A percentile compares a stretch with the other conserved stretches of the same genome.
These are phyloP conservation scores for Myriosclerotinia curreyana DNA, from an alignment of 2,329 filamentous ascomycete species.

Conservation along the genomic window DNA sequence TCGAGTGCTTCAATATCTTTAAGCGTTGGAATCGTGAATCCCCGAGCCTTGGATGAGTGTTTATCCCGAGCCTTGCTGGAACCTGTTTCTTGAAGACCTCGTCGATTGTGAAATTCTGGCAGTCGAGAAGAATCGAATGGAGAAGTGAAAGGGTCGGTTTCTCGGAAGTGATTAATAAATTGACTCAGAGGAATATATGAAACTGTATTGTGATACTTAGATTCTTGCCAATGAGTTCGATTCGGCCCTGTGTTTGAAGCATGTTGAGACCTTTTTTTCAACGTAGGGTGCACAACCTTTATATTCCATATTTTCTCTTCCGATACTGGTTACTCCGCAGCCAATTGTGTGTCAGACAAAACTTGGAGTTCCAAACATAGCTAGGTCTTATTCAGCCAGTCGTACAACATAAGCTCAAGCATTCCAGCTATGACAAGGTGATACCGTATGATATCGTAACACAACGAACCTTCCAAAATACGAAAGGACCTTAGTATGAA, in stretches of 20 bases:
- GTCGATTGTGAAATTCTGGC: neutral
- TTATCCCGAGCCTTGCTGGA: neutral
- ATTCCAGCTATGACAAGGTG: constrained; percentile 17
- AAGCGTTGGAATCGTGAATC: neutral
- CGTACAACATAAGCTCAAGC: constrained; percentile 10
- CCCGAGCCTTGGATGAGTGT: neutral
- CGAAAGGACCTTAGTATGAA: neutral
- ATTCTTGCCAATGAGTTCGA: constrained; percentile 6
- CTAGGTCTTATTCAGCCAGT: constrained; percentile 15
- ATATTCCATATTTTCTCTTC: constrained; percentile 20
- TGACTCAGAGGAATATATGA: constrained; percentile 16
- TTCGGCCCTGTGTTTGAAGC: constrained; percentile 14
- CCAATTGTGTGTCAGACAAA: constrained; percentile 1
- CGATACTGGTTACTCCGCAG: neutral
- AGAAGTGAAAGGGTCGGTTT: constrained; percentile 14
- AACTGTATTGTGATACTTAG: constrained; percentile 17
- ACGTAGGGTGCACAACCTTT: constrained; percentile 20
- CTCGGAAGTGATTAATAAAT: constrained; percentile 14
- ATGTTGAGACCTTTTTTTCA: constrained; percentile 14
- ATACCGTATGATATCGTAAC: constrained; percentile 16
- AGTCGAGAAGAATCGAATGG: neutral
- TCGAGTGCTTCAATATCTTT: neutral
- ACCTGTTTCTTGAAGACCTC: neutral
- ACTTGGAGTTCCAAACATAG: neutral
- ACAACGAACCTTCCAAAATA: constrained; percentile 4